phyloP scores from a whole-genome alignment of 2,329 filamentous ascomycete species.

The Fusarium coffeatum region DNA sequence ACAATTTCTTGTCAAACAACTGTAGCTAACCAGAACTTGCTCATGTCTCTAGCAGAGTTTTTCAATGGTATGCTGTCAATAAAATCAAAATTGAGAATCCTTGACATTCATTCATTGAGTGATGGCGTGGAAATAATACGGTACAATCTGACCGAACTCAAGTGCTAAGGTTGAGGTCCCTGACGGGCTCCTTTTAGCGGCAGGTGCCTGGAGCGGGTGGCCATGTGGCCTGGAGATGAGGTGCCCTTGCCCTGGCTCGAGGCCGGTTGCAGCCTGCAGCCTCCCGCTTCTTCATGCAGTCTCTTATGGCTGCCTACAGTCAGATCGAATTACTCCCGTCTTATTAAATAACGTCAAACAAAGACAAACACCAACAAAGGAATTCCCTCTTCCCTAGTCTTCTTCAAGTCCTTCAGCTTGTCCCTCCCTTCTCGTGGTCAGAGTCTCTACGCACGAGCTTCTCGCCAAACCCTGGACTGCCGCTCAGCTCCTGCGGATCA shows the following conservation, averaged over 20 bases:
- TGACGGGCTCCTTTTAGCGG: conserved; percentile 10
- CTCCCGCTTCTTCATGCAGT: conserved; percentile 21
- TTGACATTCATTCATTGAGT: neutral
- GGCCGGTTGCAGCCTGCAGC: conserved; percentile 38
- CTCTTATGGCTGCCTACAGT: conserved; percentile 25
- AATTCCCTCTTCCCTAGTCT: neutral
- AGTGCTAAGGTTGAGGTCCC: conserved; percentile 1
- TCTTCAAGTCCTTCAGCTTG: neutral
- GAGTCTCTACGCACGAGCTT: conserved; percentile 12
- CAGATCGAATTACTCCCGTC: conserved; percentile 24
- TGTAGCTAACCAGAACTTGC: neutral
- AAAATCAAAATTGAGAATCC: neutral
- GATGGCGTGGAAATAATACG: neutral
- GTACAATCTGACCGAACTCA: neutral
- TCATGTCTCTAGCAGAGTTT: conserved; percentile 1
- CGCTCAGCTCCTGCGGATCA: conserved; percentile 26
- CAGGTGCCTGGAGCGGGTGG: conserved; percentile 30
- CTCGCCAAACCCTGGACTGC: neutral
- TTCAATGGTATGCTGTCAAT: conserved; percentile 10
- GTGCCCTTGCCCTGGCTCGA: conserved; percentile 23
- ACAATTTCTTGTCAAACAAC: neutral
- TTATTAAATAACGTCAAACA: conserved; percentile 10
- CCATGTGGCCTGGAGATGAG: conserved; percentile 29
- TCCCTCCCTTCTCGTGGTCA: neutral
- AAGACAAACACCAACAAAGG: conserved; percentile 16